Base-by-base conservation (phyloP, 768 basidiomycete genomes). In the Hypsizygus marmoreus region DNA sequence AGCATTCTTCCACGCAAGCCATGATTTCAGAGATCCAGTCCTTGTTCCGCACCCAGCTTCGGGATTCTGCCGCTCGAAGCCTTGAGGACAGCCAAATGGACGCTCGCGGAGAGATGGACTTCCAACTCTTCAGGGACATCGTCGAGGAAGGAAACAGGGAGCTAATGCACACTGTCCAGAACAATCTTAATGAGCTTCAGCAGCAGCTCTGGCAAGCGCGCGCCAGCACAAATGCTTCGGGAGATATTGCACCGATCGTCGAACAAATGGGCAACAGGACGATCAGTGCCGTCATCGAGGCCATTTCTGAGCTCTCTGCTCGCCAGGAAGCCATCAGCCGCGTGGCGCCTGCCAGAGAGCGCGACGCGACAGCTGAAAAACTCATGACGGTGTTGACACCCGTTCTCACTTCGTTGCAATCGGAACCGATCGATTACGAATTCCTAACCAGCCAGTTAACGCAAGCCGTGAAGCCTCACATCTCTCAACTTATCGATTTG, bases 381-480 rank as follows among this genome's bases (percentile, higher is more conserved):
- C 61, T 92, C 11, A 65, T 83, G 55, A 63, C 67, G 33, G 76
- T 74, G 8, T 66, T 91, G 28, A 63, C 72, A 5, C 89, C 91
- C 0, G 72, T 80, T 41, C 65, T 92, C n/a, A 64, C 71, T 3
- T 72, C 82, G 1, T 60, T 86, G 16, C 83, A 78, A 20, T 70
- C 77, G 20, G 88, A 88, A 42, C 71, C 81, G 10, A 73, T 93
- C 37, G 89, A 93, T 59, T 89, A 92, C 56, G 87, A 91, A 26
- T 73, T 76, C 53, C 69, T 93, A 47, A 93, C 91, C 2, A 73
- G 71, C 34, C 81, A 81, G 55, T 79, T 93, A 12, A 77, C 86
- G 17, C 87, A 93, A 63, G 87, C 91, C 0, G 91, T 93, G 58
- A 91, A 92, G 56, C 91, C 91, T 6, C 86, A 91, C 53, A 91